Evolutionary conservation across 352 stramenopile genomes (phyloP), one percentile per base, ranked within the genome.

Genomic region (Globisporangium spiculum): DNA sequence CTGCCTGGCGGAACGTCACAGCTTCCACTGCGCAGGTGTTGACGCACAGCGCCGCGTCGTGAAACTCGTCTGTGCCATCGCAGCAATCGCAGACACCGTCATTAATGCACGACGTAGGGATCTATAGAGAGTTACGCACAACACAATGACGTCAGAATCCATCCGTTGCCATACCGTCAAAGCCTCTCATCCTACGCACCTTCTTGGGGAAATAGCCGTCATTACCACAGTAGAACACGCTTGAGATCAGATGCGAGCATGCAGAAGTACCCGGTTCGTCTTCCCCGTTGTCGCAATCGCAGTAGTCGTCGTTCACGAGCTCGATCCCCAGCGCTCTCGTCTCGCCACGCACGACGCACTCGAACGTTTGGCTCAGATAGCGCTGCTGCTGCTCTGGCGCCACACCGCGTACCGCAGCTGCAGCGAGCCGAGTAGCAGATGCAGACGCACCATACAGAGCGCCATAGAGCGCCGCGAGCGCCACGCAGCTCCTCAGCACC

Each of bases 1-100:
- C 82, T 22, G 71, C 56, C 32, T 81, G 64, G 22, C 75, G 77
- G 63, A 77, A 80, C 20, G 55, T 71, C 20, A 68, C 64, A 0
- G 86, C 86, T 36, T 80, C 75, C 0, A 22, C 50, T 0, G 32
- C 59, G 62, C 88, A 96, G 41, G 79, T 87, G 55, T 94, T 80
- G 2, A 34, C 16, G 58, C 86, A 94, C 9, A 38, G 2, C 0
- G 63, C 59, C 9, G 56, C 58, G 0, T 60, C 60, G 4, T 30
- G n/a, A 55, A 74, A 75, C 68, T 99, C 97, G 67, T 99, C 97
- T 16, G 84, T 86, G 12, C 97, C 97, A 72, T 99, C 96, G 65
- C 97, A 99, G 76, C 97, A 99, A 82, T 99, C 97, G 71, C 97
- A 99, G 63, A 99, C 85, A 10, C 92, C 94, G 74, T 99, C 97